phyloP scores from a whole-genome alignment of 164 flowering plant genomes.

The Hamamelis virginiana region DNA sequence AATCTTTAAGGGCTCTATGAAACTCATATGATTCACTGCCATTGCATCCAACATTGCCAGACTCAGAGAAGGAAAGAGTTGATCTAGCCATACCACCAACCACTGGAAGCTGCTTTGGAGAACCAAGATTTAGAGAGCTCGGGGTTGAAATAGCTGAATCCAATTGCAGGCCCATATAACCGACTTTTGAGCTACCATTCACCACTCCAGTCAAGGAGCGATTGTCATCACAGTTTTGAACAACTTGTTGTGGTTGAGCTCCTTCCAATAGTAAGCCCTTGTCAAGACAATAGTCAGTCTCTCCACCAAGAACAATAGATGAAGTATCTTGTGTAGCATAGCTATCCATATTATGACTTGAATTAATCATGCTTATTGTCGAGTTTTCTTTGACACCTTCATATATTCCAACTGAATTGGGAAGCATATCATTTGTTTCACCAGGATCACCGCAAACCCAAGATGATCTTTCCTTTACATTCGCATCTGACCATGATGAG shows the following conservation, averaged over 20 bases:
- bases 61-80: constrained; percentile 2
- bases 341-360: constrained; percentile 3
- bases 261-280: constrained; percentile 7
- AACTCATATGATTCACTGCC: not conserved
- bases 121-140: not conserved
- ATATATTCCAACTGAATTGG: not conserved
- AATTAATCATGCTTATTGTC: constrained; percentile 3
- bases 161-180: not conserved
- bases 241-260: not conserved
- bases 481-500: constrained; percentile 18
- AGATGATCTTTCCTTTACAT: constrained; percentile 13
- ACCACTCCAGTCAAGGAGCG: not conserved
- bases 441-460: constrained; percentile 12
- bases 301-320: constrained; percentile 9
- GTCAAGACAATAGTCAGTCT: constrained; percentile 8
- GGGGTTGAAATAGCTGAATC: not conserved
- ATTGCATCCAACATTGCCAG: not conserved
- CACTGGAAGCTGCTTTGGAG: constrained; percentile 9
- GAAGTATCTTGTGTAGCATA: constrained; percentile 15
- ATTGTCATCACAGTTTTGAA: not conserved
- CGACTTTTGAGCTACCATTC: constrained; percentile 11
- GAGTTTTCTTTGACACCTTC: constrained; percentile 11
- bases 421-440: constrained; percentile 8
- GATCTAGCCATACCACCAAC: constrained; percentile 1
- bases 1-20: constrained; percentile 1